A percentile compares a stretch with the other conserved stretches of the same genome.
These are phyloP conservation scores for Macrocybe gigantea DNA, from an alignment of 768 basidiomycete genomes.

Conservation along the genomic window DNA sequence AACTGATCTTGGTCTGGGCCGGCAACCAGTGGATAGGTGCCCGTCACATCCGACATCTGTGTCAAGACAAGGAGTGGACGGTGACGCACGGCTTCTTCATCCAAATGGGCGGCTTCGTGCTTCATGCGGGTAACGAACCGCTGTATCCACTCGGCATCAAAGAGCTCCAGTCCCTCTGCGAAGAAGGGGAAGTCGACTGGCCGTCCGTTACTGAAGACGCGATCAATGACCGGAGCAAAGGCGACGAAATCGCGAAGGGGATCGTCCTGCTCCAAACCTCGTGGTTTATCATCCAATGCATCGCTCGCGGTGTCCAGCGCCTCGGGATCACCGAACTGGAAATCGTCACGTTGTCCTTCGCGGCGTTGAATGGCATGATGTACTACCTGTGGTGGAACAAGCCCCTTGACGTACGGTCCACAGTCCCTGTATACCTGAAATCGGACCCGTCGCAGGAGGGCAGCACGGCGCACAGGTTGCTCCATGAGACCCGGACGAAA, in stretches of 20 bases:
- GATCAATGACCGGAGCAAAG: conserved; percentile 22
- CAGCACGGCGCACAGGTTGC: neutral
- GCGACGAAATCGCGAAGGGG: conserved; percentile 16
- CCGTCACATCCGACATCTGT: conserved; percentile 7
- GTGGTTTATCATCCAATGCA: conserved; percentile 25
- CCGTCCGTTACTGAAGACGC: conserved; percentile 8
- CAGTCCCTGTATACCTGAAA: conserved; percentile 5
- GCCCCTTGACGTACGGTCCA: conserved; percentile 17
- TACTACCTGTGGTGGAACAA: conserved; percentile 32
- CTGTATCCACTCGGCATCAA: neutral
- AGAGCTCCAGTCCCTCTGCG: no score
- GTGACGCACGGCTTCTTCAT: conserved; percentile 20
- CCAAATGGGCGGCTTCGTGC: conserved; percentile 20
- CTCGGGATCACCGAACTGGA: conserved; percentile 24
- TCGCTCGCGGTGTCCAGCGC: conserved; percentile 14
- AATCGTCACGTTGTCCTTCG: conserved; percentile 21
- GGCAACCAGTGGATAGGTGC: conserved; percentile 13
- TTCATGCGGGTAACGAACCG: neutral
- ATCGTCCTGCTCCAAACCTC: conserved; percentile 18
- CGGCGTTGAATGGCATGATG: conserved; percentile 17
- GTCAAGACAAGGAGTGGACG: conserved; percentile 12
- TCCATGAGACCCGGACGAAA: neutral
- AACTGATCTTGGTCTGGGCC: conserved; percentile 15
- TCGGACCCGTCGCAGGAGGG: neutral
- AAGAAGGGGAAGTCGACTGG: neutral